Evolutionary conservation across 1,284 basidiomycete genomes (phyloP), one percentile per base, ranked within the genome.

Genomic region (Ustilago sp.): DNA sequence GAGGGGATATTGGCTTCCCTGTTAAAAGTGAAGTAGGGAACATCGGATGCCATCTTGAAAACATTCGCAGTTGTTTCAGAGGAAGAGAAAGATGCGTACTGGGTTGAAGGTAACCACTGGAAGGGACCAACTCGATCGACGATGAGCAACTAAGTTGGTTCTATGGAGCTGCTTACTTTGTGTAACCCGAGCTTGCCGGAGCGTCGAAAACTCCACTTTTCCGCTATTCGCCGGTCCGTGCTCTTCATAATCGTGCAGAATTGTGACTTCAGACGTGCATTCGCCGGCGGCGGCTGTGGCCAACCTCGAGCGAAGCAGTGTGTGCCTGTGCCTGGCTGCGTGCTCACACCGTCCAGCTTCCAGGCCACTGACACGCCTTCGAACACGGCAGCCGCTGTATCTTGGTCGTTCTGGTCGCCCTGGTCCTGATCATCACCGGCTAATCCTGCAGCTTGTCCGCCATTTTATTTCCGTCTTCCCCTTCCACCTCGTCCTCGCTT

Each of bases 1-100:
- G 80, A 74, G 15, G 80, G 76, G 35, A 83, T 78, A 53, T 71
- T 65, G 50, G 65, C 67, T 7, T 78, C 78, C 31, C 68, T 78
- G 78, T 80, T 77, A 36, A 81, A 74, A 11, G 50, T 76, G 61
- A 77, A 78, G 12, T 36, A 55, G n/a, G 75, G 75, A 52, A 77
- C 68, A 17, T 67, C 56, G 13, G 47, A 23, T 50, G 75, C 70
- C 69, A 73, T 76, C 34, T 28, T 74, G 62, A 23, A 19, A 12
- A 36, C 35, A 12, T 36, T 36, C 35, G 7, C 35, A 36, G 17
- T 7, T 45, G 7, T 45, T n/a, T 7, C 43, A 6, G 12, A 13
- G 4, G n/a, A 4, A 45, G n/a, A 19, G 12, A 19, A 45, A 9
- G n/a, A 45, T 45, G n/a, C 17, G 39, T 17, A 5, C 12, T 41